These are phyloP conservation scores for Aspergillus glaucus DNA, from an alignment of 2,329 filamentous ascomycete species.

Conservation along the genomic window DNA sequence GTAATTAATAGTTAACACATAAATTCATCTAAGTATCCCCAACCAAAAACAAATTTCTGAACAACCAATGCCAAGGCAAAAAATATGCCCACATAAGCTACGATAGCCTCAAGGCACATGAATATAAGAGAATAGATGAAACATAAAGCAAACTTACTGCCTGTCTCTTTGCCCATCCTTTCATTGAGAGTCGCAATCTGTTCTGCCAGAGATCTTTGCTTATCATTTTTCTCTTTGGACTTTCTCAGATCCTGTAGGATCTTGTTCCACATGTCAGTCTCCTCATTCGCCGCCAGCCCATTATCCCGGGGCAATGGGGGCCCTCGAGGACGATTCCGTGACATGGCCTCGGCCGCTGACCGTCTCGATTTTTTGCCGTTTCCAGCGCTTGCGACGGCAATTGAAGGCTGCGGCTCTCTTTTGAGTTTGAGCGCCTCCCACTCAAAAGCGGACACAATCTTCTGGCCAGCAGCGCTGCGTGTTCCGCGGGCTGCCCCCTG, in stretches of 20 bases:
- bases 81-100: background rate
- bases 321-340: constrained; percentile 36
- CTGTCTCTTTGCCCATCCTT: constrained; percentile 37
- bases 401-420: constrained; percentile 6
- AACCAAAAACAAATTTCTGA: background rate
- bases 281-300: constrained; percentile 39
- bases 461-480: constrained; percentile 12
- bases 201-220: constrained; percentile 32
- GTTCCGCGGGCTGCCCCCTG: constrained; percentile 20
- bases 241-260: constrained; percentile 38
- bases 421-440: constrained; percentile 23
- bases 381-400: constrained; percentile 3
- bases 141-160: constrained; percentile 29
- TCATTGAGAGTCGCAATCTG: constrained; percentile 39
- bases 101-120: no score
- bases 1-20: constrained; percentile 8
- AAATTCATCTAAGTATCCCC: background rate
- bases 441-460: constrained; percentile 17
- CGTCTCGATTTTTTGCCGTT: constrained; percentile 5
- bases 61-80: background rate
- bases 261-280: constrained; percentile 41
- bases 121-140: background rate
- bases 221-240: constrained; percentile 40
- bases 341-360: constrained; percentile 23
- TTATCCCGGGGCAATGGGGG: constrained; percentile 34